These are phyloP conservation scores for Nemania bipapillata DNA, from an alignment of 2,329 filamentous ascomycete species.

Conservation along the genomic window DNA sequence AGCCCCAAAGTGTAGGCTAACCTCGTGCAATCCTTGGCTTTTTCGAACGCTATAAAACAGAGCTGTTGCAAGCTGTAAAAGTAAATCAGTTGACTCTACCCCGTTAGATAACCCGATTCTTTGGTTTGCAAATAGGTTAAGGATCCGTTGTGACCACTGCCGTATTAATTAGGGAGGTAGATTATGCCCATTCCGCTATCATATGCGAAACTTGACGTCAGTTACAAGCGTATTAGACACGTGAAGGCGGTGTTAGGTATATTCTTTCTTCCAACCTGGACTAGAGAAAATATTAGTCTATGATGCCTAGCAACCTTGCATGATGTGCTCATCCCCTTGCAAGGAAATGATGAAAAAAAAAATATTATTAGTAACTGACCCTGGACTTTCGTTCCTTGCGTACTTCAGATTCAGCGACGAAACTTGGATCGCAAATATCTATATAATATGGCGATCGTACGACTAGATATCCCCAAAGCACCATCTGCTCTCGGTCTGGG, in stretches of 20 bases:
- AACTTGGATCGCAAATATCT: slow-evolving; percentile 2
- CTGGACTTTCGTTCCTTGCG: background rate
- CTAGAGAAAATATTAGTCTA: slow-evolving; percentile 19
- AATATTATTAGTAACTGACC: slow-evolving; percentile 6
- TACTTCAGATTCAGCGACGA: background rate
- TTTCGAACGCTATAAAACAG: too few species aligned
- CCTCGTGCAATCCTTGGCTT: slow-evolving; percentile 10
- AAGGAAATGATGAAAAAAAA: slow-evolving; percentile 6
- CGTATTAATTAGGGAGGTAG: slow-evolving; percentile 2
- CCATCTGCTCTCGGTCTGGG: background rate
- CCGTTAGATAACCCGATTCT: background rate
- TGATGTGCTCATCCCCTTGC: background rate
- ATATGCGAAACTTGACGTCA: slow-evolving; percentile 12
- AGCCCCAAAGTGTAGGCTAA: slow-evolving; percentile 1
- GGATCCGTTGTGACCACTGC: slow-evolving; percentile 4
- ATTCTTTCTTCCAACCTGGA: slow-evolving; percentile 1
- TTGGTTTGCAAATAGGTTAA: slow-evolving; percentile 1
- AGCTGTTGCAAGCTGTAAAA: too few species aligned
- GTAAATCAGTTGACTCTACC: too few species aligned
- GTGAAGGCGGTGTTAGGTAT: background rate
- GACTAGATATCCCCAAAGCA: background rate
- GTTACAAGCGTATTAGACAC: slow-evolving; percentile 16
- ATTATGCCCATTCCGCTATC: slow-evolving; percentile 16
- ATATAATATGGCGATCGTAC: background rate
- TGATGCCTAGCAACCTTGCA: background rate